Base-by-base conservation (phyloP, 1,284 basidiomycete genomes). In the Agroathelia rolfsii region DNA sequence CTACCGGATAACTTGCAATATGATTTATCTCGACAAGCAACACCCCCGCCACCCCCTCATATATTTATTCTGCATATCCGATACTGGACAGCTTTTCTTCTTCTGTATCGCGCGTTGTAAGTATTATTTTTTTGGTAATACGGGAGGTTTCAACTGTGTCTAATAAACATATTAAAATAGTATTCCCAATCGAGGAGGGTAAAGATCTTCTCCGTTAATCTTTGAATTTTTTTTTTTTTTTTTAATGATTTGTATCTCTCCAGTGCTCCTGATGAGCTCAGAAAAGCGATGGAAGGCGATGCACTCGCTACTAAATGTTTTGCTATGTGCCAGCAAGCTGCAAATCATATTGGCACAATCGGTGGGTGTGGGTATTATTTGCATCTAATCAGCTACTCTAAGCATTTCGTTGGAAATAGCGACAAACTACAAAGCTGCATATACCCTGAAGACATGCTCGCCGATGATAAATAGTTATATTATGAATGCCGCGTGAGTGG, bases 71-170 rank as follows among this genome's bases (percentile, higher is more conserved):
- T 89, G 19, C 82, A 90, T 45, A 66, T 85, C 33, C 68, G 82
- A 45, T 88, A 89, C 51, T 86, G 82, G 69, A 73, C 71, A 7
- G 68, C 80, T 9, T 72, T 89, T 5, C 62, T 89, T 12, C 60
- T 89, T 19, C 62, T 89, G 19, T 74, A 89, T 53, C 71, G 87
- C 24, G 83, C 82, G 13, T 89, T 84, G 82, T 86, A 51, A 64
- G 83, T 67, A 17, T 6, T 16, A 18, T 32, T 29, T 25, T 34
- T 13, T 27, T 42, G 24, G 26, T 35, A 24, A 16, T 25, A 28
- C 28, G 39, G 30, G 9, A 22, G 21, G 9, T 22, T 32, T 28
- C 23, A 17, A 17, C 27, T 23, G 20, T 48, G 16, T 43, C 28
- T 21, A 24, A 14, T 20, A 6, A 21, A 37, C 23, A 23, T 33